Evolutionary conservation across 2,329 filamentous ascomycete species (phyloP), one percentile per base, ranked within the genome.

Genomic region (Fusarium sp.): DNA sequence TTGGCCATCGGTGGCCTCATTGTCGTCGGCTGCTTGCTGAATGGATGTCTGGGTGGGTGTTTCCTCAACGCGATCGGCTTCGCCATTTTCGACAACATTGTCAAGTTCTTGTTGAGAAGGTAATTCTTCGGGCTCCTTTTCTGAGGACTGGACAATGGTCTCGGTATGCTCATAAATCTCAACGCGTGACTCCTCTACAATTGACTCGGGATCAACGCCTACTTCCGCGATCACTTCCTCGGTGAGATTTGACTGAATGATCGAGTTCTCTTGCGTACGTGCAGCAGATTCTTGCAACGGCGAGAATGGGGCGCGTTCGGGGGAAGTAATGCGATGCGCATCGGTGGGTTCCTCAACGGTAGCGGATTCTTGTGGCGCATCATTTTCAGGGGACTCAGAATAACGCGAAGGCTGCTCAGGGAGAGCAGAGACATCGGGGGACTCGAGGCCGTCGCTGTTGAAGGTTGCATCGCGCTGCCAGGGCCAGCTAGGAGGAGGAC

Each of bases 111-210:
- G 27, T 27, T 58, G 55, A 18, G 56, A 47, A 11, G 44, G 13
- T 1, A 25, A 13, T 41, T 47, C 52, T 15, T 71, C 62, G 8
- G 61, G 45, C 27, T 71, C 45, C 9, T 64, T 73, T 42, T 72
- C 70, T 12, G 70, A 73, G 8, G 70, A 72, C n/a, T 73, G 70
- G n/a, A 73, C 41, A 22, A 72, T 57, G 15, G 66, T 72, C 35
- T 72, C 70, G 9, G 39, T 60, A n/a, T 71, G 50, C 36, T 71
- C 58, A 35, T 65, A 41, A 33, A 68, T 59, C 45, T 72, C 62
- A 38, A 71, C 38, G 35, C 66, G 70, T 25, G 49, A 54, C 41
- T 61, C 61, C 29, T 42, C 59, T 7, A 57, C 39, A 6, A 18
- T 31, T 4, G 54, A 52, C 11, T 42, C 63, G 7, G 25, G 22